Evolutionary conservation across 164 flowering plant genomes (phyloP), one percentile per base, ranked within the genome.

Genomic region (Vitis amurensis): DNA sequence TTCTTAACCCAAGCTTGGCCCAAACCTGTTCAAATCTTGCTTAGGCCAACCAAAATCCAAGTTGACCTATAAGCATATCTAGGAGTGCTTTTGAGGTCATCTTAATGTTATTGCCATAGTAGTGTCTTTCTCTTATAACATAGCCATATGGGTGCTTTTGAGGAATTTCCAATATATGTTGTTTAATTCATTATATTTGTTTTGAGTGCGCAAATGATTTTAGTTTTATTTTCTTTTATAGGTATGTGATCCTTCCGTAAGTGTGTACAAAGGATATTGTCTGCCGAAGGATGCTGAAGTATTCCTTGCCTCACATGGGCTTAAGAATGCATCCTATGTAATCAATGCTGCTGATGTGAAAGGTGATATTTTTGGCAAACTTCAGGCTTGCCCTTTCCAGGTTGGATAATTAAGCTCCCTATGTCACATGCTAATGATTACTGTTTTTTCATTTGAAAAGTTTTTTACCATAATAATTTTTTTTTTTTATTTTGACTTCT

Each of bases 231-330:
- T 6, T 37, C 8, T 63, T 71, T 55, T 63, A n/a, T 64, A 88
- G 92, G 81, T 74, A n/a, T 55, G 68, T 13, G 69, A 77, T 67
- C 84, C 85, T 53, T 55, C 85, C 8, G 16, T 80, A n/a, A 81
- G 79, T 70, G 87, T 89, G 16, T 87, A 70, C 65, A 87, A 86
- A 75, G 90, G 93, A 3, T 78, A 84, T 72, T 17, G 80, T 59
- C 74, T 86, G 72, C 60, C 89, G 11, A 81, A 69, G 69, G 84
- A 83, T 62, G 73, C 86, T 62, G 86, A 89, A 73, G 79, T 76
- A 23, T 73, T 77, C 64, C 85, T 89, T 62, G 73, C 55, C n/a
- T 83, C 87, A 3, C 83, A 68, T 55, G 93, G 93, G 68, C 86
- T 89, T 15, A 80, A 77, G 70, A 81, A 81, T 69, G 79, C 91